phyloP scores from a whole-genome alignment of 2,329 filamentous ascomycete species.

The Bipolaris victoriae region DNA sequence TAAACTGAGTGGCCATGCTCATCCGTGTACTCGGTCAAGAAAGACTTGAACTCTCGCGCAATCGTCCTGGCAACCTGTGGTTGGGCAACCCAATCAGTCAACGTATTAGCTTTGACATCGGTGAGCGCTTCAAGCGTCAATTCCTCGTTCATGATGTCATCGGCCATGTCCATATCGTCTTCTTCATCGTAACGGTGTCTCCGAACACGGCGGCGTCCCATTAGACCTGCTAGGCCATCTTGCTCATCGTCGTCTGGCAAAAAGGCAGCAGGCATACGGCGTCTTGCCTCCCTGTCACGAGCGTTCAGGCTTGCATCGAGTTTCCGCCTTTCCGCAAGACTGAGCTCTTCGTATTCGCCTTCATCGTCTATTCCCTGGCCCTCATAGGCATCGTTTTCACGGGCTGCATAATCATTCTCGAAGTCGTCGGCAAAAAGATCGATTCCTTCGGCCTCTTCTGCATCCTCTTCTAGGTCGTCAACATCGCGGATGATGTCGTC shows the following conservation, averaged over 20 bases:
- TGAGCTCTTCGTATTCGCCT: slow-evolving; percentile 75
- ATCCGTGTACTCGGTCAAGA: slow-evolving; percentile 95
- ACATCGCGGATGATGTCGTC: slow-evolving; percentile 69
- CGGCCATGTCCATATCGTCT: slow-evolving; percentile 86
- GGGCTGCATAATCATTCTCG: slow-evolving; percentile 64
- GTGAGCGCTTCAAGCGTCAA: slow-evolving; percentile 88
- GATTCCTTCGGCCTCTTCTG: slow-evolving; percentile 72
- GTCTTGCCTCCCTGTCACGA: slow-evolving; percentile 72
- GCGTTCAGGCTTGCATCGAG: slow-evolving; percentile 76
- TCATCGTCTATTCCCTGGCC: slow-evolving; percentile 79
- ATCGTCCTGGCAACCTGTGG: slow-evolving; percentile 91
- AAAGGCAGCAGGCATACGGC: slow-evolving; percentile 74
- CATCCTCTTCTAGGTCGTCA: slow-evolving; percentile 71
- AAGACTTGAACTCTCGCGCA: slow-evolving; percentile 95
- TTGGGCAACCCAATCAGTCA: slow-evolving; percentile 94
- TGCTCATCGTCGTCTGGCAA: slow-evolving; percentile 84
- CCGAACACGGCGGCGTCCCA: slow-evolving; percentile 81
- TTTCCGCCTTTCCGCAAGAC: slow-evolving; percentile 68
- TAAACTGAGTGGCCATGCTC: slow-evolving; percentile 90
- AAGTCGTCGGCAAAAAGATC: slow-evolving; percentile 75
- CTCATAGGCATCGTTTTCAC: slow-evolving; percentile 67
- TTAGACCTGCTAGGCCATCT: slow-evolving; percentile 82
- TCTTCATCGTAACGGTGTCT: slow-evolving; percentile 95
- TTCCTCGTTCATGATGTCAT: slow-evolving; percentile 94
- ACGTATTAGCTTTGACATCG: slow-evolving; percentile 89